Evolutionary conservation across 371 early-diverging fungal genomes (phyloP), one percentile per base, ranked within the genome.

Genomic region (Modicella reniformis): DNA sequence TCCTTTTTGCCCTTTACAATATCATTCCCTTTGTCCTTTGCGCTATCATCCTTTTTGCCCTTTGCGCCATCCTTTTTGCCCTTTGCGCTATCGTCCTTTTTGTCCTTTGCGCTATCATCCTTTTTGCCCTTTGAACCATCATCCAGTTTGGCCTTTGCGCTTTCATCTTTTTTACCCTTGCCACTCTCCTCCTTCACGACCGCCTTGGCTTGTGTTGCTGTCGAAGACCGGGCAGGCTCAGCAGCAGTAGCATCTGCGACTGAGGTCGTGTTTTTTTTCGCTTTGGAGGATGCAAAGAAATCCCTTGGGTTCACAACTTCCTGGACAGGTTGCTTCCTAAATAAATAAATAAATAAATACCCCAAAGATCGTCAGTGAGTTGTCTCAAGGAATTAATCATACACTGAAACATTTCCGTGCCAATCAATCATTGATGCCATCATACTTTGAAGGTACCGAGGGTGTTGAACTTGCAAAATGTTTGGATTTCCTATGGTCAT

Each of bases 261-360:
- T 57, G 67, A 3, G 29, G 66, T 17, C 28, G 41, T 41, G 13
- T 26, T 21, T 49, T 71, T 67, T 32, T 71, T 76, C 10, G 68
- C 23, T 29, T 71, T 76, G 21, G 68, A 29, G 8, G 72, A 67
- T 0, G 72, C 72, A 26, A 76, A 76, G 51, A 76, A 76, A 1
- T 30, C 64, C 17, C 67, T 72, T 17, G 77, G 77, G 33, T 76
- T 65, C 0, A 76, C 64, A 9, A 51, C 3, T 33, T 75, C 71
- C 32, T 67, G 72, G 2, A 34, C 65, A 7, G 25, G 21, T 21
- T 49, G 49, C 54, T 59, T 70, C 30, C 71, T 70, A 70, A 23
- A 50, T 17, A 23, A 4, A 37, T 55, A 6, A 7, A 15, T 29
- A 2, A 10, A 50, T 8, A 26, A 6, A 50, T 6, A 21, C 5